These are phyloP conservation scores for Septoria linicola DNA, from an alignment of 2,329 filamentous ascomycete species.

Conservation along the genomic window DNA sequence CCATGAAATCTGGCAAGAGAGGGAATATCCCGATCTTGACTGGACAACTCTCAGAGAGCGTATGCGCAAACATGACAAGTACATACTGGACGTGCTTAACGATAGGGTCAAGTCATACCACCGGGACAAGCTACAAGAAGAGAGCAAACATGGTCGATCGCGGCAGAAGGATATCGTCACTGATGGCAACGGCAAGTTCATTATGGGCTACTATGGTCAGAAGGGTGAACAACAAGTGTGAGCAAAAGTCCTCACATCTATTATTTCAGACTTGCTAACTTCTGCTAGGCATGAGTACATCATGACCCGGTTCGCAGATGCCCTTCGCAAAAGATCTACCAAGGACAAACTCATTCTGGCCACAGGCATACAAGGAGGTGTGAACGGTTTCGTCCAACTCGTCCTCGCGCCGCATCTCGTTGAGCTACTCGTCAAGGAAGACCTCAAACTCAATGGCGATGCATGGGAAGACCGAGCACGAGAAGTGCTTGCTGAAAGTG, in stretches of 20 bases:
- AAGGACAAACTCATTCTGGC: slow-evolving; percentile 36
- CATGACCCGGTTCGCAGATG: slow-evolving; percentile 29
- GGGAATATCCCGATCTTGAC: slow-evolving; percentile 38
- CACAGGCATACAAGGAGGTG: slow-evolving; percentile 36
- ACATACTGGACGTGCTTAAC: slow-evolving; percentile 31
- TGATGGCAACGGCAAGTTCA: slow-evolving; percentile 14
- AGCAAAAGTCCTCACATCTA: too few relatives aligned
- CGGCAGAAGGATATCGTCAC: slow-evolving; percentile 22
- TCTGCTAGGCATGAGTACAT: slow-evolving; percentile 36
- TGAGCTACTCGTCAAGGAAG: slow-evolving; percentile 37
- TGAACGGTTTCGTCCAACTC: slow-evolving; percentile 39
- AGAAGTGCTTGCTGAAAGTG: slow-evolving; percentile 34
- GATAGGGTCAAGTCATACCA: slow-evolving; percentile 29
- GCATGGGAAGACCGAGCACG: slow-evolving; percentile 26
- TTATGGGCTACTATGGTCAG: slow-evolving; percentile 40
- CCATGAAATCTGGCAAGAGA: slow-evolving; percentile 31
- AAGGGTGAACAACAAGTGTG: slow-evolving; percentile 39
- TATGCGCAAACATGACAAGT: slow-evolving; percentile 30
- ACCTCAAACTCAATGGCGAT: slow-evolving; percentile 30
- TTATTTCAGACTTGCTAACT: slow-evolving; percentile 7
- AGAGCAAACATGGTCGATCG: slow-evolving; percentile 27
- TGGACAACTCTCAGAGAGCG: slow-evolving; percentile 33
- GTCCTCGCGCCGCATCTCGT: slow-evolving; percentile 42
- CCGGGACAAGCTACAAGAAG: slow-evolving; percentile 28
- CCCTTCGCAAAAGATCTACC: slow-evolving; percentile 32